Evolutionary conservation across 305 asterid genomes (phyloP), one percentile per base, ranked within the genome.

Genomic region (Andrographis paniculata): DNA sequence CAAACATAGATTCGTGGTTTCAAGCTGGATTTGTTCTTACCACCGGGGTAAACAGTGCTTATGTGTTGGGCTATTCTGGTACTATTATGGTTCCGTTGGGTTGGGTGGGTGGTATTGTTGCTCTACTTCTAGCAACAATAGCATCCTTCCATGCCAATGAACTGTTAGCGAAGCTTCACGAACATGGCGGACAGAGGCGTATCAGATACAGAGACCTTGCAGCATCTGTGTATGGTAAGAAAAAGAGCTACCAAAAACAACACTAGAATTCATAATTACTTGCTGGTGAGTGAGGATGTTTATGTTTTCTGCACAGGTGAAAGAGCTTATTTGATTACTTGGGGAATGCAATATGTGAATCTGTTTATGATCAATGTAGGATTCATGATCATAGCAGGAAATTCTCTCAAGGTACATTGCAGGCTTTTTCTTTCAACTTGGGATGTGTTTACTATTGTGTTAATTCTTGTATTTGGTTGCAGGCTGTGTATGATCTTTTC

Each of bases 1-100:
- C n/a, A n/a, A n/a, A n/a, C n/a, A n/a, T 59, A 88, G 95, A 88
- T 59, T 88, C 97, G 39, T 88, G 97, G 97, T 74, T 82, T 48
- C 95, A 88, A 71, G 97, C 66, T 54, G 97, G 87, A 38, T 77
- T 88, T 58, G 85, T 88, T 47, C 85, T 88, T 14, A 84, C 95
- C 5, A 88, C 95, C 9, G 95, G 97, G 60, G 68, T 88, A 63
- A 85, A 85, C 74, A 88, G 95, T 60, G 97, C 93, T 1, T 88
- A 85, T 54, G 95, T 83, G 56, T 68, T 88, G 53, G 95, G 97
- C 41, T 85, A 88, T 63, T 76, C 95, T 9, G 91, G 85, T 18
- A 67, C 94, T 0, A 65, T 85, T 50, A 88, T 88, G 97, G 93
- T 82, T 52, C 95, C 97, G 6, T 58, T 88, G 48, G 94, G 97